Evolutionary conservation across 176 grass and related monocot species (phyloP).

Genomic region (Aechmea fasciata): DNA sequence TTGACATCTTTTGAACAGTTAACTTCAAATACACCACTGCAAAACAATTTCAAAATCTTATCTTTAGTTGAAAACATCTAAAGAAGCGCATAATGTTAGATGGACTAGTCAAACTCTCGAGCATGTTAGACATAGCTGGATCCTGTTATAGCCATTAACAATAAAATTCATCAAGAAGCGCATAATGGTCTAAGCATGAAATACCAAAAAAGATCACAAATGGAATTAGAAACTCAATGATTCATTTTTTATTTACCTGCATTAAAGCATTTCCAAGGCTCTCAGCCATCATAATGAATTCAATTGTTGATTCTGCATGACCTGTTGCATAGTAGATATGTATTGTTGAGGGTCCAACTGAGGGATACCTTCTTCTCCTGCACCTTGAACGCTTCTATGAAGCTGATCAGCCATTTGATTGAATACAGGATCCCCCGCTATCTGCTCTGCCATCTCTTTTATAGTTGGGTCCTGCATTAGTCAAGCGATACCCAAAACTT

Average conservation of each 20-base stretch:
- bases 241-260: too few species aligned
- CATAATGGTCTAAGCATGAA: neutral
- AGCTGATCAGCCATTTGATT: slow-evolving; percentile 89
- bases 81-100: too few species aligned
- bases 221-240: too few species aligned
- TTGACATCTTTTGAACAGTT: slow-evolving; percentile 92
- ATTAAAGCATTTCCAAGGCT: slow-evolving; percentile 77
- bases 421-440: slow-evolving; percentile 71
- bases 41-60: slow-evolving; percentile 11
- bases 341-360: slow-evolving; percentile 17
- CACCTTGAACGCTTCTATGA: slow-evolving; percentile 50
- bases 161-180: neutral
- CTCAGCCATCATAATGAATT: slow-evolving; percentile 87
- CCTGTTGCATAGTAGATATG: slow-evolving; percentile 70
- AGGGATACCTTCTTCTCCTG: slow-evolving; percentile 59
- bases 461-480: slow-evolving; percentile 71
- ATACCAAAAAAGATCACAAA: slow-evolving; percentile 4
- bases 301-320: slow-evolving; percentile 92
- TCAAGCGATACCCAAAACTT: neutral
- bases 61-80: too few species aligned
- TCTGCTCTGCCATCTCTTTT: slow-evolving; percentile 93
- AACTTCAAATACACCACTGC: slow-evolving; percentile 84
- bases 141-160: slow-evolving; percentile 34
- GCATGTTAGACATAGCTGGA: slow-evolving; percentile 80
- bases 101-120: slow-evolving; percentile 68